Evolutionary conservation across 306 rosid genomes (phyloP), one percentile per base, ranked within the genome.

Genomic region (Hippophae rhamnoides): DNA sequence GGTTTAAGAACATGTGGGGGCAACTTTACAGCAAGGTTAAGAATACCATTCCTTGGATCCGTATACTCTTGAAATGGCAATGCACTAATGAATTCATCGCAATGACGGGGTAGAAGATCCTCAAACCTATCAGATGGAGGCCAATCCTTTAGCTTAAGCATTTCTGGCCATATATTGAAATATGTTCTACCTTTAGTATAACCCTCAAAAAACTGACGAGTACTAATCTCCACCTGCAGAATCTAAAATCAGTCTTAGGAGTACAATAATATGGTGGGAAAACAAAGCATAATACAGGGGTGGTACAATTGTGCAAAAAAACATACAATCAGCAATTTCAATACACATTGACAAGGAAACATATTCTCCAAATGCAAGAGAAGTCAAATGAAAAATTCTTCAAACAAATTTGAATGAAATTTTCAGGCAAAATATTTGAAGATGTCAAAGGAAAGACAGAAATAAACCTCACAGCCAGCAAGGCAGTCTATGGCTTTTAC

Each of bases 131-230:
- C 85, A 13, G 95, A 89, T 38, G 97, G 97, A 11, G 97, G 97
- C 97, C 97, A 89, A 62, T 89, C 97, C 75, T 89, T 89, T 41
- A 89, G 70, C 82, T 89, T 89, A 9, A 89, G 92, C 95, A 89
- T 89, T 77, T 86, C 97, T 10, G 97, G 97, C 97, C 97, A 89
- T 10, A 74, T 72, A 57, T 86, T 83, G 7, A 6, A 1, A 52
- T 89, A 86, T 61, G 79, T 81, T 78, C 97, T 81, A 70, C 95
- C 95, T 71, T 75, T 81, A 0, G 61, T 69, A 58, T 86, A 89
- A 66, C 97, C 97, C 78, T 81, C 59, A 66, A 89, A 89, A 77
- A 89, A 89, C 41, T 74, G 54, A 42, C 54, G 81, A 51, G 87
- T 75, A 62, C 68, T 67, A 52, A 86, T 89, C 73, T 80, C 85